Conservation (phyloP, 1,284 basidiomycete species). For the Ceratobasidium sp. region DNA sequence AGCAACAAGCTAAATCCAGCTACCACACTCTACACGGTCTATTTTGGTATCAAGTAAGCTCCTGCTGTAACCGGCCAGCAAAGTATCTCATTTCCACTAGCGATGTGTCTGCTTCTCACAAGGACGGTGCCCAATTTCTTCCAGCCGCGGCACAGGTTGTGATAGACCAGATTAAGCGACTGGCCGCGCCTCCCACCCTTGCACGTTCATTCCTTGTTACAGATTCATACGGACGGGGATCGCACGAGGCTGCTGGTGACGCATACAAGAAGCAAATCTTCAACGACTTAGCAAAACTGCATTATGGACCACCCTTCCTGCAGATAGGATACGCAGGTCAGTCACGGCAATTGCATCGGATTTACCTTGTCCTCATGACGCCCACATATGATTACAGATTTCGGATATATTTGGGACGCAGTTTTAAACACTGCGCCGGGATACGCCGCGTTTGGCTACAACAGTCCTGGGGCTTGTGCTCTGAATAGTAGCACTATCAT, state of each 20-base stretch:
- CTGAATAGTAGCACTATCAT: conserved; percentile 47
- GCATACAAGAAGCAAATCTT: conserved; percentile 63
- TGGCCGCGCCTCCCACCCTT: conserved; percentile 62
- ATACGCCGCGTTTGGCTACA: conserved; percentile 66
- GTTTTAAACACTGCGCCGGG: conserved; percentile 62
- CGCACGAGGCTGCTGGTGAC: conserved; percentile 59
- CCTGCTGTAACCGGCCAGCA: background rate
- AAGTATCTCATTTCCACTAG: conserved; percentile 47
- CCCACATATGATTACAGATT: conserved; percentile 51
- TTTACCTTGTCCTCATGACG: background rate
- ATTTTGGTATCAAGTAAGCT: conserved; percentile 61
- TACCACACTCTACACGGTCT: conserved; percentile 60
- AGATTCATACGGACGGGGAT: conserved; percentile 66
- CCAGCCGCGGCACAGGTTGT: conserved; percentile 59
- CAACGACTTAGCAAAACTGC: conserved; percentile 56
- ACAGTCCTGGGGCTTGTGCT: conserved; percentile 60
- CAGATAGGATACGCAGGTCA: conserved; percentile 62
- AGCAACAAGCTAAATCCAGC: conserved; percentile 56
- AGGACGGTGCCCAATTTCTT: conserved; percentile 58
- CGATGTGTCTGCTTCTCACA: conserved; percentile 56
- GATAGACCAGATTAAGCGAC: conserved; percentile 58
- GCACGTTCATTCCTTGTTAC: conserved; percentile 65
- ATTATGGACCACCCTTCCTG: conserved; percentile 52
- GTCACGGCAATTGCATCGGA: background rate
- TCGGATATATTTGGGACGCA: conserved; percentile 64